Conservation (phyloP, 2,329 filamentous ascomycete genomes). For the Cladosporium phlei region DNA sequence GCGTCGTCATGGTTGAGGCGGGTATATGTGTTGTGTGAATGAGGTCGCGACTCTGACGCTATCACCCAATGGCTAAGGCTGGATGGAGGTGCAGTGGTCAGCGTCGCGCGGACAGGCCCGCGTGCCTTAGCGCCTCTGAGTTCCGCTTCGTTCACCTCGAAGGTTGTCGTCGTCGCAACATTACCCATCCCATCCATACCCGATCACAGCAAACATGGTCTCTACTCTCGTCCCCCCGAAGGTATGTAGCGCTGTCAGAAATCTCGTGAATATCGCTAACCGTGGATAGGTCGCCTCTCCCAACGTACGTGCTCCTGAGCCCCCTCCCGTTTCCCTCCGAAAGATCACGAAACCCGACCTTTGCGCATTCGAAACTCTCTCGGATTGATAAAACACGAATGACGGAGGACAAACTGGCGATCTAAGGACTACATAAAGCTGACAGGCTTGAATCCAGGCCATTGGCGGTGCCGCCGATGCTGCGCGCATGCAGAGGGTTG, state of each 20-base stretch:
- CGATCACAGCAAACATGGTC: slow-evolving; percentile 31
- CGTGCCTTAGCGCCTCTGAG: slow-evolving; percentile 7
- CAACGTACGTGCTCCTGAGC: slow-evolving; percentile 57
- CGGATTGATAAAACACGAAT: neutral
- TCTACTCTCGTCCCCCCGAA: slow-evolving; percentile 99
- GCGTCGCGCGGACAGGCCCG: slow-evolving; percentile 14
- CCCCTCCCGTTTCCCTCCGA: slow-evolving; percentile 14
- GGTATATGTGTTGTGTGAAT: slow-evolving; percentile 9
- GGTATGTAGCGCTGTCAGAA: slow-evolving; percentile 52
- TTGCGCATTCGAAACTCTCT: neutral
- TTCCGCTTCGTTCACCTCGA: slow-evolving; percentile 11
- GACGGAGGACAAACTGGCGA: neutral
- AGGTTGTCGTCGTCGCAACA: slow-evolving; percentile 7
- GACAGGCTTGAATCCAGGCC: slow-evolving; percentile 55
- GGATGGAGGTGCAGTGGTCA: too few species aligned
- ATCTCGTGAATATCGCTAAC: slow-evolving; percentile 38
- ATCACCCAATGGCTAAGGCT: slow-evolving; percentile 10
- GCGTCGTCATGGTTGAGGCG: slow-evolving; percentile 34
- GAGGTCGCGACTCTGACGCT: slow-evolving; percentile 9
- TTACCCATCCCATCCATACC: slow-evolving; percentile 6
- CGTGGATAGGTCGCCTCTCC: slow-evolving; percentile 68
- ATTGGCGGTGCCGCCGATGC: slow-evolving; percentile 94
- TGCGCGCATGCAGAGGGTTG: slow-evolving; percentile 93
- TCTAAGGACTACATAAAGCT: slow-evolving; percentile 5
- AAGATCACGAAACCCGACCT: neutral